Evolutionary conservation across 768 basidiomycete genomes (phyloP).

Genomic region (Dictyophora rubrovolvata): DNA sequence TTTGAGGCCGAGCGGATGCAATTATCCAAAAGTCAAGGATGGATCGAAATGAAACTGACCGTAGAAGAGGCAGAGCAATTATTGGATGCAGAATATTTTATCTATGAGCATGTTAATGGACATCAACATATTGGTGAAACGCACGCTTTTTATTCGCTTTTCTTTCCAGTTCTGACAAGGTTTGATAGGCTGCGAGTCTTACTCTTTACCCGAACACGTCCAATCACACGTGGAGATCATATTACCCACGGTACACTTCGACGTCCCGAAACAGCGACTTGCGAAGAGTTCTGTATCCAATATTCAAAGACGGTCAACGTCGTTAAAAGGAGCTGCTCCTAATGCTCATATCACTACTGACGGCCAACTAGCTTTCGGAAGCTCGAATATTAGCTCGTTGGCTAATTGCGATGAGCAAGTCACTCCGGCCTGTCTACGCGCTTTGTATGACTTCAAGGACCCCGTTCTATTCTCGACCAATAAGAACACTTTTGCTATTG

Average conservation of each 20-base stretch:
- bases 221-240: conserved; percentile 32
- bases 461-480: conserved; percentile 22
- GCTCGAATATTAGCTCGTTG: neutral
- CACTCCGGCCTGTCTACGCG: conserved; percentile 30
- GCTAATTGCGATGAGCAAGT: conserved; percentile 19
- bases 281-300: neutral
- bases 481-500: conserved; percentile 46
- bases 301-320: neutral
- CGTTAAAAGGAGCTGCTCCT: neutral
- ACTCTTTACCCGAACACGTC: conserved; percentile 31
- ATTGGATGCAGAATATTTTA: conserved; percentile 32
- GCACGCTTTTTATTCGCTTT: neutral
- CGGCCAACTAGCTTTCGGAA: neutral
- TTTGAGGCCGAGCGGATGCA: conserved; percentile 18
- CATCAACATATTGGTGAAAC: conserved; percentile 28
- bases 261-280: neutral
- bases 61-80: conserved; percentile 33
- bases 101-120: conserved; percentile 30
- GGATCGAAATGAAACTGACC: conserved; percentile 30
- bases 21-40: conserved; percentile 18
- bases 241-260: conserved; percentile 35
- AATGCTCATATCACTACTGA: neutral
- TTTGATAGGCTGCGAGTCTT: conserved; percentile 28
- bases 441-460: conserved; percentile 28
- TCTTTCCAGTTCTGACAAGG: conserved; percentile 11